Evolutionary conservation across 257 asterid genomes (phyloP).

Genomic region (Handroanthus guayacan): DNA sequence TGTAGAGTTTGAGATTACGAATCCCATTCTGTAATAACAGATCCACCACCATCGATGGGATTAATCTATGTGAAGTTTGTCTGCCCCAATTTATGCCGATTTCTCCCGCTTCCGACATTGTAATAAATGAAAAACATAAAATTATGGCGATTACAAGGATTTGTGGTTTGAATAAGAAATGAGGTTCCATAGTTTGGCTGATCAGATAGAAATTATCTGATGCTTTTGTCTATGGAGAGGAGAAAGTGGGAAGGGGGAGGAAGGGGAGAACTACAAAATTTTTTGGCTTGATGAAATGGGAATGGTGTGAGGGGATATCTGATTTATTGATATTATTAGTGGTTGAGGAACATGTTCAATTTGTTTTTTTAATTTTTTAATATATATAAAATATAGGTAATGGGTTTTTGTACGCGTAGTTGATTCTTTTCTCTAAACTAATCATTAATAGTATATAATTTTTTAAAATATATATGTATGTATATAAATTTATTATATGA

Average conservation of each 20-base stretch:
- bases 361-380: no score
- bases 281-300: no score
- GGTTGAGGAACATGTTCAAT: no score
- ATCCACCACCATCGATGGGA: constrained; percentile 55
- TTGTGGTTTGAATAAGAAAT: background rate
- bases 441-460: no score
- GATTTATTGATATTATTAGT: no score
- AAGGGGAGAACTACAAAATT: background rate
- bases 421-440: no score
- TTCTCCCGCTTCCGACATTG: constrained; percentile 4
- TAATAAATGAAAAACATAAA: background rate
- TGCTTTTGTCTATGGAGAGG: background rate
- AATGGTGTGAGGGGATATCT: no score
- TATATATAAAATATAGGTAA: no score
- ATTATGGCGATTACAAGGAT: background rate
- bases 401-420: no score
- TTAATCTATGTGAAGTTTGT: constrained; percentile 37
- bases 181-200: background rate
- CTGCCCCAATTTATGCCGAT: constrained; percentile 52
- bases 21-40: constrained; percentile 41
- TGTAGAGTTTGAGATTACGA: constrained; percentile 29
- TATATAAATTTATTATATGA: no score
- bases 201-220: constrained; percentile 14
- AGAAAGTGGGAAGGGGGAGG: background rate
- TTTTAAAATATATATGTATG: no score